phyloP scores from a whole-genome alignment of 371 early-diverging fungal species.

The Apophysomyces trapeziformis region DNA sequence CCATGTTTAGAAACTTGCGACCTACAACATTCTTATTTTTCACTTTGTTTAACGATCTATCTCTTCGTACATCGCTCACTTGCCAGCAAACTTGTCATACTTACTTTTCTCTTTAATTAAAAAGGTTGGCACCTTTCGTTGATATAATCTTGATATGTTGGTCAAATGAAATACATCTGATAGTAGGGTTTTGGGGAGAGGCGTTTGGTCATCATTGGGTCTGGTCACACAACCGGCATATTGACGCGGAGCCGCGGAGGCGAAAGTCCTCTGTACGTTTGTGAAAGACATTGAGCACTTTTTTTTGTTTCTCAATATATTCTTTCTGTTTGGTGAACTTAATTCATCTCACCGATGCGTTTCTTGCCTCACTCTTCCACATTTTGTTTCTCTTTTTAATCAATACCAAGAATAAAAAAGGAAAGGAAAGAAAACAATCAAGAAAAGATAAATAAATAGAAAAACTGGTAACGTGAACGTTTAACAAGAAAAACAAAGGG shows the following conservation, averaged over 20 bases:
- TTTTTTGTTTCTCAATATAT: no score
- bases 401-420: neutral
- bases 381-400: neutral
- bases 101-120: no score
- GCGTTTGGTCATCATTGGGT: no score
- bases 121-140: no score
- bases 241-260: conserved; percentile 9
- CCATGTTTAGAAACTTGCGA: neutral
- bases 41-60: no score
- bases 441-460: neutral
- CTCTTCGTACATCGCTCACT: neutral
- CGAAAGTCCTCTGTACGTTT: neutral
- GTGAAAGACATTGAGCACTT: neutral
- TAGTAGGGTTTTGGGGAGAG: no score
- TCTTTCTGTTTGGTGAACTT: neutral
- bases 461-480: neutral
- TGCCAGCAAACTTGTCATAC: neutral
- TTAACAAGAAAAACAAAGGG: neutral
- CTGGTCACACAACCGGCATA: neutral
- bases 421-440: neutral
- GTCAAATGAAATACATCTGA: no score
- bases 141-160: no score
- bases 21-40: no score
- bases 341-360: neutral
- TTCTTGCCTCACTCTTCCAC: neutral